Evolutionary conservation across 2,329 filamentous ascomycete species (phyloP).

Genomic region (Alternaria burnsii): DNA sequence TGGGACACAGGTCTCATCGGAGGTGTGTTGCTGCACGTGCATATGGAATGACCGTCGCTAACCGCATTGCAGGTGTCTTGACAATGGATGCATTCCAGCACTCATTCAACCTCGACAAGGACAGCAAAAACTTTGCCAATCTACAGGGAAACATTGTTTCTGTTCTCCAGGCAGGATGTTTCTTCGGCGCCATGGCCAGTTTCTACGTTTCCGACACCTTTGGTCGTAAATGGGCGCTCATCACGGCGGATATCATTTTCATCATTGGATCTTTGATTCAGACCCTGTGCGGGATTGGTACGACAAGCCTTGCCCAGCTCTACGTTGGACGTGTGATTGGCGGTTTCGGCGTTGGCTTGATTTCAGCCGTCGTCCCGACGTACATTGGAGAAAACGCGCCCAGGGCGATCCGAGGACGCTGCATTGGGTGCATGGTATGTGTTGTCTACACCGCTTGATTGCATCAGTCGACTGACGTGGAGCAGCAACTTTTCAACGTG

Average conservation of each 20-base stretch:
- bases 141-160: conserved; percentile 57
- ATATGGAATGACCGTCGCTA: neutral
- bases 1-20: conserved; percentile 51
- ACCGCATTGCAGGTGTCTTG: conserved; percentile 44
- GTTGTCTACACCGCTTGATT: neutral
- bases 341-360: conserved; percentile 56
- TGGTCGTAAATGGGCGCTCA: conserved; percentile 53
- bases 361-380: conserved; percentile 55
- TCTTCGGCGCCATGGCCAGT: conserved; percentile 54
- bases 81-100: conserved; percentile 56
- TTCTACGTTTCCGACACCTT: conserved; percentile 56
- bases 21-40: neutral
- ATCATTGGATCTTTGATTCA: conserved; percentile 54
- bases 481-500: conserved; percentile 52
- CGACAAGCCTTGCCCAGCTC: conserved; percentile 48
- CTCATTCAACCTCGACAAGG: conserved; percentile 50
- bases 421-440: conserved; percentile 46
- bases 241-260: conserved; percentile 55
- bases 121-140: conserved; percentile 47
- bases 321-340: conserved; percentile 56
- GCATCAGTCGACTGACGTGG: neutral
- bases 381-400: conserved; percentile 58
- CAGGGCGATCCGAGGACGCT: conserved; percentile 52
- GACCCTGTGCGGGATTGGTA: conserved; percentile 49
- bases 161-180: conserved; percentile 56